These are phyloP conservation scores for Dendrobium nobile DNA, from an alignment of 106 monocot genomes.

Conservation along the genomic window DNA sequence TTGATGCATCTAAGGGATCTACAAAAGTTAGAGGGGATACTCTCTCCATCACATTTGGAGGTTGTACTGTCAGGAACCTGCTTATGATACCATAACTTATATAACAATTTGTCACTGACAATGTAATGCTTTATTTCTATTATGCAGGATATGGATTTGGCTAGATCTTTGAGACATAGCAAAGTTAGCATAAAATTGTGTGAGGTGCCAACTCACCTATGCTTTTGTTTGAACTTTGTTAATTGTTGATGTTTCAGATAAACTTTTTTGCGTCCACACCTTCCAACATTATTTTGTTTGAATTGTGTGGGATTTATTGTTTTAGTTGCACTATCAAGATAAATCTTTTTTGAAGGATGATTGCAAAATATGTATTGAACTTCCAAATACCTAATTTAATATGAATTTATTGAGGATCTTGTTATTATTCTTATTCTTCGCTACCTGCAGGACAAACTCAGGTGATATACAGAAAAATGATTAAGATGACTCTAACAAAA, in stretches of 20 bases:
- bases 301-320: neutral
- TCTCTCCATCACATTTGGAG: slow-evolving; percentile 93
- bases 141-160: slow-evolving; percentile 89
- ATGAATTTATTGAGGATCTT: neutral
- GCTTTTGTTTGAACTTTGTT: slow-evolving; percentile 8
- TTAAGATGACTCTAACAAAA: neutral
- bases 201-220: slow-evolving; percentile 40
- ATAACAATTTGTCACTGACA: neutral
- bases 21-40: slow-evolving; percentile 94
- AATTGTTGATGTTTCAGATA: slow-evolving; percentile 6
- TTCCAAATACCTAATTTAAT: neutral
- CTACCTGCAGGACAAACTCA: neutral
- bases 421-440: neutral
- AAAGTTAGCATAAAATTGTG: slow-evolving; percentile 90
- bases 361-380: neutral
- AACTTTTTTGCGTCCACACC: neutral
- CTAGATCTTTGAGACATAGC: slow-evolving; percentile 66
- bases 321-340: neutral
- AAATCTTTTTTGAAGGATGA: neutral
- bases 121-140: slow-evolving; percentile 6
- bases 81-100: neutral
- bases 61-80: slow-evolving; percentile 21
- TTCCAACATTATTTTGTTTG: slow-evolving; percentile 1
- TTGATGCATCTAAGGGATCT: slow-evolving; percentile 83
- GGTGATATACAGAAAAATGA: neutral